Evolutionary conservation across 2,329 filamentous ascomycete species (phyloP).

Genomic region (Coleophoma eucalyptorum): DNA sequence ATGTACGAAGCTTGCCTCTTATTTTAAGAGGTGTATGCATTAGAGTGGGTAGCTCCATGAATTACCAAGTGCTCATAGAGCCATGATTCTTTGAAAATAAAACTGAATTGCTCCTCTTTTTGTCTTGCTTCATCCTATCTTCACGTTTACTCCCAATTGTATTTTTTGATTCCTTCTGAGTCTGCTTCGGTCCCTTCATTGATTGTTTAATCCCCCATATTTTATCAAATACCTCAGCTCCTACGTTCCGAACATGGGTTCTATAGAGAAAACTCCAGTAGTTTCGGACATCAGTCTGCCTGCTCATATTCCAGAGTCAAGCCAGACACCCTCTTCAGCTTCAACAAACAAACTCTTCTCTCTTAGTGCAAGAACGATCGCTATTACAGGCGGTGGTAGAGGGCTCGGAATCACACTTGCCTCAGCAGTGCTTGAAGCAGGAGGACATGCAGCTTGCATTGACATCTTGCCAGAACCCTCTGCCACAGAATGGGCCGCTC

Average conservation of each 20-base stretch:
- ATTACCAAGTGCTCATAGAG: too few relatives aligned
- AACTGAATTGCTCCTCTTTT: background rate
- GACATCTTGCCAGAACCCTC: conserved; percentile 38
- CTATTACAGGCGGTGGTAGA: conserved; percentile 44
- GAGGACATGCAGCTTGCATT: conserved; percentile 44
- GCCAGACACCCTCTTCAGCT: conserved; percentile 22
- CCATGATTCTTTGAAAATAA: too few relatives aligned
- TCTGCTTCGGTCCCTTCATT: background rate
- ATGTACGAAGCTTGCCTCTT: too few relatives aligned
- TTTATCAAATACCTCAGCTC: background rate
- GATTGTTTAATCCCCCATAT: background rate
- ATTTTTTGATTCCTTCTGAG: background rate
- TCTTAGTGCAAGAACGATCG: conserved; percentile 34
- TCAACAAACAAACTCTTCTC: conserved; percentile 34
- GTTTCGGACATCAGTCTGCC: conserved; percentile 8
- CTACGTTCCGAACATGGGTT: background rate
- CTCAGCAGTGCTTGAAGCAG: conserved; percentile 42
- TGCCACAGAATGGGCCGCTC: conserved; percentile 34
- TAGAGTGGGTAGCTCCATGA: too few relatives aligned
- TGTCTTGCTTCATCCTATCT: background rate
- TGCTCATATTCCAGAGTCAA: conserved; percentile 23
- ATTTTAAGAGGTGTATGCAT: too few relatives aligned
- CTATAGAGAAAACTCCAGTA: background rate
- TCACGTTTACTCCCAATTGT: background rate
- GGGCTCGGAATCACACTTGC: conserved; percentile 46